These are phyloP conservation scores for Nitzschia putrida DNA, from an alignment of 108 stramenopile genomes.

Conservation along the genomic window DNA sequence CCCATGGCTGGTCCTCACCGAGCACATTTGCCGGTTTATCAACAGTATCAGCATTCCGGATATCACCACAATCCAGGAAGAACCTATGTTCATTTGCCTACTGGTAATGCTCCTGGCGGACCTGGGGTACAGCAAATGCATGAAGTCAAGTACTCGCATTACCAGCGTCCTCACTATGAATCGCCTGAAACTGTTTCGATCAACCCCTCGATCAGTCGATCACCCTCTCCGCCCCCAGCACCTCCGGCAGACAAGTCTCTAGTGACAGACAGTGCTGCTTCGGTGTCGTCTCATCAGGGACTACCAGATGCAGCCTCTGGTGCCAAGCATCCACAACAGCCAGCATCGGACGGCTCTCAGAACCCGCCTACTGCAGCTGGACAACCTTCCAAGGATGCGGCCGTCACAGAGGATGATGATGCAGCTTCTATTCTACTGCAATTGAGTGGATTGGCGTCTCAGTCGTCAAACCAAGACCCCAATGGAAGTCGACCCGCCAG, in stretches of 20 bases:
- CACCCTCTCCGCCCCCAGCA: conserved; percentile 35
- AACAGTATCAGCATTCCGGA: conserved; percentile 18
- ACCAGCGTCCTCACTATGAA: conserved; percentile 11
- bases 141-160: conserved; percentile 11
- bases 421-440: conserved; percentile 39
- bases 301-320: conserved; percentile 1
- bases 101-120: background rate
- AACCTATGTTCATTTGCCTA: no score
- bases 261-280: background rate
- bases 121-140: conserved; percentile 14
- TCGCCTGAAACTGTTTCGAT: conserved; percentile 17
- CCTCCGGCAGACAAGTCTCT: conserved; percentile 1
- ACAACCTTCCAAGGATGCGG: background rate
- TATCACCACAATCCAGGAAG: conserved; percentile 17
- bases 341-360: background rate
- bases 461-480: background rate
- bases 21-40: conserved; percentile 5
- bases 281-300: background rate
- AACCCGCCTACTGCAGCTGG: background rate
- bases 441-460: conserved; percentile 19
- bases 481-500: conserved; percentile 15
- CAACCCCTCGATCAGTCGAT: conserved; percentile 14
- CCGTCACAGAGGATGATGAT: conserved; percentile 22
- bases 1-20: conserved; percentile 4
- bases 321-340: background rate